phyloP scores from a whole-genome alignment of 176 grass and related monocot species.

The Avena sativa region DNA sequence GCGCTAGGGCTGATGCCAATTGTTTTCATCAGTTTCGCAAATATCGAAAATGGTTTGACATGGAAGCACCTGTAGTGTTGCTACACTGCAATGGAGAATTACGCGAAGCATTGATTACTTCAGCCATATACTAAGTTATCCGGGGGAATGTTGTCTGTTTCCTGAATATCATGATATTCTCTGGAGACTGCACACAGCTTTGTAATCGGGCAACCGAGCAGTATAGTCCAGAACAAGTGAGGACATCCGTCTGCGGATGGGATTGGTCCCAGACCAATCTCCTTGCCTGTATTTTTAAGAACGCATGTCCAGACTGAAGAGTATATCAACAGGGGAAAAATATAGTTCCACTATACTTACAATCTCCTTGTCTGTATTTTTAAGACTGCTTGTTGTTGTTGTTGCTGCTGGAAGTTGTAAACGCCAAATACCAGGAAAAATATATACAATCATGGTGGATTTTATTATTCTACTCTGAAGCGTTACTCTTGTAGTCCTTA shows the following conservation, averaged over 20 bases:
- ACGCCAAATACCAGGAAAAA: neutral
- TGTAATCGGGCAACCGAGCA: neutral
- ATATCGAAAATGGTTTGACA: neutral
- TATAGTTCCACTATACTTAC: neutral
- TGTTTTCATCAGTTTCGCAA: neutral
- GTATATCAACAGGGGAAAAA: neutral
- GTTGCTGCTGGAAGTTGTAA: constrained; percentile 1
- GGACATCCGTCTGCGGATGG: neutral
- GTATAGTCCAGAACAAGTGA: neutral
- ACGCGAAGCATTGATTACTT: too few species aligned
- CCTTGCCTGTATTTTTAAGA: too few species aligned
- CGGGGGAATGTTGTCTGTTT: too few species aligned
- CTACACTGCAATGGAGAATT: too few species aligned
- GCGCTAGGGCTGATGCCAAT: neutral
- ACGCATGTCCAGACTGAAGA: neutral
- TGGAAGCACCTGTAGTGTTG: constrained; percentile 10
- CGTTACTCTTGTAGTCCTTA: neutral
- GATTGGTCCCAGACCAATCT: neutral
- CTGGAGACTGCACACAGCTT: neutral
- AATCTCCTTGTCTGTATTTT: neutral
- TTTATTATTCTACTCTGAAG: neutral
- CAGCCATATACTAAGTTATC: too few species aligned
- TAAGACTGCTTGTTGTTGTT: neutral
- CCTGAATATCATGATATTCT: too few species aligned
- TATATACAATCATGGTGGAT: neutral